Percentiles rank a stretch among this genome's conserved stretches.
phyloP scores from a whole-genome alignment of 257 asterid genomes.

The Leonotis leonurus region DNA sequence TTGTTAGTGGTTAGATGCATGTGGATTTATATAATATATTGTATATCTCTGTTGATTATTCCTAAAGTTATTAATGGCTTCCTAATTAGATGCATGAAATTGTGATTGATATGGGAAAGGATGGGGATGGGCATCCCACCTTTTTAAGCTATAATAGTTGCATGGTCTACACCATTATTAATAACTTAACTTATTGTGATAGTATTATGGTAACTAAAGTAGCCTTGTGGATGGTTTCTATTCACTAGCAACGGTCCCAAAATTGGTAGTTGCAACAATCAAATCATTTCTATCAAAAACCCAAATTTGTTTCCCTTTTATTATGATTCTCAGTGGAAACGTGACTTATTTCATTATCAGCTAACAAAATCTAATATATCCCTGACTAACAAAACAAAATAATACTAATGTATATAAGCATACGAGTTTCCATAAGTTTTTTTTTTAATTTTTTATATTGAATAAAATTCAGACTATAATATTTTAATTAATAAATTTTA shows the following conservation, averaged over 20 bases:
- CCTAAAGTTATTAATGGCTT: constrained; percentile 19
- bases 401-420: no score
- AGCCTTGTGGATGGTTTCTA: constrained; percentile 19
- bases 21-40: not conserved
- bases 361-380: no score
- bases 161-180: constrained; percentile 47
- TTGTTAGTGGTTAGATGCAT: no score
- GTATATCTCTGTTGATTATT: constrained; percentile 15
- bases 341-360: no score
- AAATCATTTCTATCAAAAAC: constrained; percentile 19
- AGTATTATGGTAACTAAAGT: constrained; percentile 33
- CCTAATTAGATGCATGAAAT: constrained; percentile 16
- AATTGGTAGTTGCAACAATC: constrained; percentile 36
- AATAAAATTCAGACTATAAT: no score
- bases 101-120: constrained; percentile 9
- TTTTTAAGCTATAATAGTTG: constrained; percentile 37
- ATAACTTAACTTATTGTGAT: constrained; percentile 20
- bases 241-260: constrained; percentile 28
- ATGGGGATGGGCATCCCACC: no score
- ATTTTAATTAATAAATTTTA: no score
- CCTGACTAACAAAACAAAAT: no score
- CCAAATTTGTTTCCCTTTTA: not conserved
- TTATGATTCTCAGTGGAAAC: not conserved
- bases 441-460: no score
- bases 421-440: no score